A percentile compares a stretch with the other conserved stretches of the same genome.
phyloP scores from a whole-genome alignment of 2,329 filamentous ascomycete genomes.

The Fusarium sp. region DNA sequence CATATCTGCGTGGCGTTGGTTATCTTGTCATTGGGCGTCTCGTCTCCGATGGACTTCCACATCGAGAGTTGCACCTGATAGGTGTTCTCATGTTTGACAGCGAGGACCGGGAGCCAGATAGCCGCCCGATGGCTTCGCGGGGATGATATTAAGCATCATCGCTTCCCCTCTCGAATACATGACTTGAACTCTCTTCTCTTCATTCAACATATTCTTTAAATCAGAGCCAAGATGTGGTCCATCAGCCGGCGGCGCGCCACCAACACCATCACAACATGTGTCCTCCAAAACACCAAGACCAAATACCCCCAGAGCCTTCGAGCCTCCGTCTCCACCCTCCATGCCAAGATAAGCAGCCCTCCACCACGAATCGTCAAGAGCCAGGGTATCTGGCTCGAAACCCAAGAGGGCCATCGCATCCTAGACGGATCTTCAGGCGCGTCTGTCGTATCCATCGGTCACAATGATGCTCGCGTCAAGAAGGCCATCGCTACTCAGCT shows the following conservation, averaged over 20 bases:
- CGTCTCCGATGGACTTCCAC: conserved; percentile 12
- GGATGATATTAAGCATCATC: not conserved
- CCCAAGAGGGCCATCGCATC: conserved; percentile 11
- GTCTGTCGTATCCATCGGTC: conserved; percentile 29
- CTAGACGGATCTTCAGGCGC: conserved; percentile 32
- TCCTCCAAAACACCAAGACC: not conserved
- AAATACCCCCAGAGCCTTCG: not conserved
- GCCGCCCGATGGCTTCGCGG: not conserved
- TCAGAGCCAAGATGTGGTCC: not conserved
- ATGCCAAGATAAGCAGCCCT: conserved; percentile 29
- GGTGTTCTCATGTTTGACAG: not conserved
- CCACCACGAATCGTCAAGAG: conserved; percentile 22
- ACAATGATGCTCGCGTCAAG: conserved; percentile 23
- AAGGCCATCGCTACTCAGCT: conserved; percentile 18
- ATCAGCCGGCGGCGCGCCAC: no score
- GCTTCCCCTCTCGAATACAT: not conserved
- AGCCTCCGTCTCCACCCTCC: conserved; percentile 22
- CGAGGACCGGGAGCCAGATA: not conserved
- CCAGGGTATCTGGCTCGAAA: conserved; percentile 25
- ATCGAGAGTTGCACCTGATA: not conserved
- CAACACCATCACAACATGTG: not conserved
- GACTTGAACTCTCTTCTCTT: not conserved
- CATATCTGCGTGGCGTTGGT: conserved; percentile 1
- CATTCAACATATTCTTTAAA: not conserved
- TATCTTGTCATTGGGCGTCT: conserved; percentile 6